These are phyloP conservation scores for Quercus ilex DNA, from an alignment of 306 rosid genomes.

Conservation along the genomic window DNA sequence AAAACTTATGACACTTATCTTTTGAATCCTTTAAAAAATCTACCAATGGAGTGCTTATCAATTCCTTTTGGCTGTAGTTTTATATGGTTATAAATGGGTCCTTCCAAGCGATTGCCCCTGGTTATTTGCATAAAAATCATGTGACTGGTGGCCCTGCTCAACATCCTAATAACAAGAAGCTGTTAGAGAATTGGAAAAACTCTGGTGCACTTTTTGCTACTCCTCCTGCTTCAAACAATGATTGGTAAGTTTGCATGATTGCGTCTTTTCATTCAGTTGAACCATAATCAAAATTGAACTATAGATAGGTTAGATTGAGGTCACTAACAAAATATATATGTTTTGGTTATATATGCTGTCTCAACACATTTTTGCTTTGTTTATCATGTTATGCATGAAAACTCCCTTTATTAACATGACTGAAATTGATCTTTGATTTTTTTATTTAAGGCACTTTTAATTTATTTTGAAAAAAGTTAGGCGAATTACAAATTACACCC, in stretches of 20 bases:
- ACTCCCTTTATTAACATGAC: neutral
- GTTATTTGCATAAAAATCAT: conserved; percentile 77
- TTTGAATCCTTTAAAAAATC: neutral
- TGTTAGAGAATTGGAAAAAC: conserved; percentile 68
- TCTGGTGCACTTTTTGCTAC: conserved; percentile 74
- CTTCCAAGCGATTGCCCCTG: conserved; percentile 79
- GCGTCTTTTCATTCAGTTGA: neutral
- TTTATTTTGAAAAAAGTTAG: no score
- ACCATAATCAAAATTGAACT: no score
- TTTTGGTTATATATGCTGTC: neutral
- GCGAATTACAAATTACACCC: no score
- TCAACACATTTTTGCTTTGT: neutral
- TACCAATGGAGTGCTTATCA: conserved; percentile 16
- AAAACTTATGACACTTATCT: neutral
- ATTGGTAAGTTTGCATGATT: conserved; percentile 51
- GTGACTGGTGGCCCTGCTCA: conserved; percentile 70
- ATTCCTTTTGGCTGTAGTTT: conserved; percentile 59
- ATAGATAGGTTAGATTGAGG: neutral
- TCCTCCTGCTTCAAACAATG: conserved; percentile 88
- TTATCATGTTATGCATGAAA: neutral
- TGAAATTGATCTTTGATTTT: neutral
- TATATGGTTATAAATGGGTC: conserved; percentile 59
- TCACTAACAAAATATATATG: neutral
- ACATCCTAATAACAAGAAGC: conserved; percentile 55
- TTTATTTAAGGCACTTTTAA: neutral